phyloP scores from a whole-genome alignment of 345 rosid genomes.

The Hypericum perforatum region DNA sequence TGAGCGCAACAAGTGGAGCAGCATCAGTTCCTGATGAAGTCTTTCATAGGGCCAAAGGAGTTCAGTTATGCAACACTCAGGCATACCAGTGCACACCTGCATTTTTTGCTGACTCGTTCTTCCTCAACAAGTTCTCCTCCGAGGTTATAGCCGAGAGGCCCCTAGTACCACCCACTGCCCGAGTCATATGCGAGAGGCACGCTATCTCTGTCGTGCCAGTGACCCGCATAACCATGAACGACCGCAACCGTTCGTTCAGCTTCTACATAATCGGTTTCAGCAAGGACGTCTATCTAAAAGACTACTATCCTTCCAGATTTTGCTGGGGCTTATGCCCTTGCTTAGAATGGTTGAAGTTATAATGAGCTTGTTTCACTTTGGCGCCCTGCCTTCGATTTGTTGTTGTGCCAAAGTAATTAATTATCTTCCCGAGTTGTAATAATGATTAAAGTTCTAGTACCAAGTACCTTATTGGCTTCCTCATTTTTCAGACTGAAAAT shows the following conservation, averaged over 20 bases:
- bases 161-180: conserved; percentile 51
- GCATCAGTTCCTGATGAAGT: conserved; percentile 93
- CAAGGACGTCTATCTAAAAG: conserved; percentile 80
- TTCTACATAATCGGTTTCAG: conserved; percentile 81
- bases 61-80: conserved; percentile 87
- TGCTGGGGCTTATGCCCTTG: conserved; percentile 98
- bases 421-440: too few species aligned
- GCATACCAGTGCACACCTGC: conserved; percentile 88
- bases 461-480: too few species aligned
- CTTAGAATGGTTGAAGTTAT: conserved; percentile 78
- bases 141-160: conserved; percentile 78
- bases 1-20: conserved; percentile 80
- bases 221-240: conserved; percentile 78
- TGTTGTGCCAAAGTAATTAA: too few species aligned
- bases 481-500: too few species aligned
- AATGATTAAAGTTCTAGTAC: too few species aligned
- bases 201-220: conserved; percentile 80
- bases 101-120: conserved; percentile 83
- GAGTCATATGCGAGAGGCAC: conserved; percentile 90
- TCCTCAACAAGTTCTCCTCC: conserved; percentile 80
- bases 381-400: too few species aligned
- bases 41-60: conserved; percentile 83
- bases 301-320: conserved; percentile 75
- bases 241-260: conserved; percentile 60
- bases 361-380: background rate